A percentile compares a stretch with the other conserved stretches of the same genome.
Evolutionary conservation across 2,329 filamentous ascomycete genomes (phyloP).

Genomic region (Arachnopeziza araneosa): DNA sequence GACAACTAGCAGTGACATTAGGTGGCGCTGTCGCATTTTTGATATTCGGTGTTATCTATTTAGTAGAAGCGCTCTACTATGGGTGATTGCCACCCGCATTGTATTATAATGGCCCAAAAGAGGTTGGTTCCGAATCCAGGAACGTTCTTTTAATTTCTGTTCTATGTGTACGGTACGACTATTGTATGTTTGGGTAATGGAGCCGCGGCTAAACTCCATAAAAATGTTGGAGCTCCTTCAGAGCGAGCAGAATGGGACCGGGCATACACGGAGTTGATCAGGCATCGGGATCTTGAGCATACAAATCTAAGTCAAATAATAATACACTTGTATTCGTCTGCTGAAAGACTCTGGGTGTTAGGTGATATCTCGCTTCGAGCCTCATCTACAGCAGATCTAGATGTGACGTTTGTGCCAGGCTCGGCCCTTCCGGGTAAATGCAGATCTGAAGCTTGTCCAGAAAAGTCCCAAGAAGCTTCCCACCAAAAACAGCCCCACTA

Average conservation of each 20-base stretch:
- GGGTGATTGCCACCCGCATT: background rate
- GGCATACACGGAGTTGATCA: background rate
- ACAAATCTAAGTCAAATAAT: background rate
- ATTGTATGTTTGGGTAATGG: background rate
- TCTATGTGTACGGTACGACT: background rate
- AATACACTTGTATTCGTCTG: background rate
- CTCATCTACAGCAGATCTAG: background rate
- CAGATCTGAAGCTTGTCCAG: background rate
- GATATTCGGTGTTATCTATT: constrained; percentile 85
- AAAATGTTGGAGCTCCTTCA: background rate
- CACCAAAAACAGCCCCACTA: background rate
- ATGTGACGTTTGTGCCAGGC: background rate
- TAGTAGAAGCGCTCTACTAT: constrained; percentile 67
- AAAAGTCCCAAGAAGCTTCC: background rate
- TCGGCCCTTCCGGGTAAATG: background rate
- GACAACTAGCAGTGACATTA: constrained; percentile 66
- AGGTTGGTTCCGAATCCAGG: background rate
- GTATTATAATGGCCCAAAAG: background rate
- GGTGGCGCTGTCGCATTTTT: constrained; percentile 89
- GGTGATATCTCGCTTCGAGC: background rate
- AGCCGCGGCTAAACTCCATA: background rate
- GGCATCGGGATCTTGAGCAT: background rate
- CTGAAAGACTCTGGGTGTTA: background rate
- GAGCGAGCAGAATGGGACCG: background rate
- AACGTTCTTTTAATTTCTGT: background rate